Evolutionary conservation across 2,329 filamentous ascomycete genomes (phyloP).

Genomic region (Aspergillus sp.): DNA sequence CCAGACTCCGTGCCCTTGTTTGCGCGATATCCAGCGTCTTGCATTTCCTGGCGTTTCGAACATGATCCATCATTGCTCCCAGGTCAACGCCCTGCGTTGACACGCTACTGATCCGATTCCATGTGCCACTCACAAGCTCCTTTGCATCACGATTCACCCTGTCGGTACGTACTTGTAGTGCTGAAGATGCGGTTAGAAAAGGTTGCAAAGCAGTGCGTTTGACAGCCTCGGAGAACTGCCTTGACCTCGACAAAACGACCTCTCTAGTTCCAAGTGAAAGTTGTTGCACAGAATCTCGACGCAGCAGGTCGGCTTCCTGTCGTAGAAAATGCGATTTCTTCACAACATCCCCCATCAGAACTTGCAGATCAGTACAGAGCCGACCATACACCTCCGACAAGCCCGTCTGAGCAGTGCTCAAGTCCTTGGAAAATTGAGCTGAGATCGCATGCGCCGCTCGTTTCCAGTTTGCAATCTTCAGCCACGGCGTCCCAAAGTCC

Average conservation of each 20-base stretch:
- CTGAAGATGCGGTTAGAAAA: constrained; percentile 26
- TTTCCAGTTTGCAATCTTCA: constrained; percentile 45
- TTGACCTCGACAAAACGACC: constrained; percentile 25
- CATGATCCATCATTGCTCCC: constrained; percentile 18
- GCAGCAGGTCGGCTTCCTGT: constrained; percentile 22
- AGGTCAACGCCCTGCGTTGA: constrained; percentile 19
- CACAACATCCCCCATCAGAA: constrained; percentile 32
- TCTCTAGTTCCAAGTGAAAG: constrained; percentile 17
- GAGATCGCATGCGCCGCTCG: constrained; percentile 32
- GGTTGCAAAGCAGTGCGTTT: constrained; percentile 24
- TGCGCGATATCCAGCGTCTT: constrained; percentile 30
- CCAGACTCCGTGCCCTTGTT: constrained; percentile 25
- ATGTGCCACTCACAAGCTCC: constrained; percentile 22
- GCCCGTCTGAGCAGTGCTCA: constrained; percentile 32
- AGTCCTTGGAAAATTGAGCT: constrained; percentile 31
- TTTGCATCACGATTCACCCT: constrained; percentile 23
- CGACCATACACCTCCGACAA: constrained; percentile 34
- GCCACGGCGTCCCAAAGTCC: constrained; percentile 43
- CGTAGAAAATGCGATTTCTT: constrained; percentile 29
- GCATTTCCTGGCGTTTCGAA: constrained; percentile 23
- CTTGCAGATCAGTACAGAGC: constrained; percentile 34
- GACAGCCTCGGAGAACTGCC: constrained; percentile 28
- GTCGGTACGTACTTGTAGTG: constrained; percentile 24
- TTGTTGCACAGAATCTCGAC: constrained; percentile 18
- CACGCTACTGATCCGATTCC: constrained; percentile 19